These are phyloP conservation scores for Pseudonitzschia pungens DNA, from an alignment of 108 stramenopile genomes.

Conservation along the genomic window DNA sequence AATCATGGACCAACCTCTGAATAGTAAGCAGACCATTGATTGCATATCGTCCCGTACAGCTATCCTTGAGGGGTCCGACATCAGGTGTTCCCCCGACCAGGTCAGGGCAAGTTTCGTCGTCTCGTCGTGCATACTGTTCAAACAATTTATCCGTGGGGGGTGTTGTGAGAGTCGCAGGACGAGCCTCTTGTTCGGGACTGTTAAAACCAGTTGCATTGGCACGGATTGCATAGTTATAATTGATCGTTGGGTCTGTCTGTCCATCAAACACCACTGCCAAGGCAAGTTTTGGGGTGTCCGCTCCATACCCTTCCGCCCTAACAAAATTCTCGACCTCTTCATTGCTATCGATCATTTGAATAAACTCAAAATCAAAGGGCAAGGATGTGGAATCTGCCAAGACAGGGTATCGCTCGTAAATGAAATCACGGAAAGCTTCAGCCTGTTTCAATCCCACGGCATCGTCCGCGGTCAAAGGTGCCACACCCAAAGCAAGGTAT, in stretches of 20 bases:
- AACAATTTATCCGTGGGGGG: conserved; percentile 57
- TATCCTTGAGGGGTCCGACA: conserved; percentile 39
- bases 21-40: conserved; percentile 73
- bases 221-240: conserved; percentile 63
- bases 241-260: conserved; percentile 28
- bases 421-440: conserved; percentile 48
- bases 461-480: conserved; percentile 40
- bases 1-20: conserved; percentile 76
- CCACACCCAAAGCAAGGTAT: conserved; percentile 57
- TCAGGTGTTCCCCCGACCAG: conserved; percentile 38
- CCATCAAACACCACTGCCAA: conserved; percentile 66
- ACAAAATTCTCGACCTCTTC: conserved; percentile 58
- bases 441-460: conserved; percentile 42
- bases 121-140: conserved; percentile 46
- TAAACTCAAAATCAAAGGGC: conserved; percentile 63
- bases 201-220: conserved; percentile 78
- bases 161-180: conserved; percentile 57
- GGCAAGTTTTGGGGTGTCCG: conserved; percentile 55
- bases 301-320: conserved; percentile 47
- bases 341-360: conserved; percentile 57
- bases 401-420: conserved; percentile 51
- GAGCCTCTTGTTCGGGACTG: conserved; percentile 45
- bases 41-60: conserved; percentile 75
- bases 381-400: conserved; percentile 32
- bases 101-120: conserved; percentile 42